Conservation (phyloP, 371 early-diverging fungal genomes). For the Mortierella sp. region DNA sequence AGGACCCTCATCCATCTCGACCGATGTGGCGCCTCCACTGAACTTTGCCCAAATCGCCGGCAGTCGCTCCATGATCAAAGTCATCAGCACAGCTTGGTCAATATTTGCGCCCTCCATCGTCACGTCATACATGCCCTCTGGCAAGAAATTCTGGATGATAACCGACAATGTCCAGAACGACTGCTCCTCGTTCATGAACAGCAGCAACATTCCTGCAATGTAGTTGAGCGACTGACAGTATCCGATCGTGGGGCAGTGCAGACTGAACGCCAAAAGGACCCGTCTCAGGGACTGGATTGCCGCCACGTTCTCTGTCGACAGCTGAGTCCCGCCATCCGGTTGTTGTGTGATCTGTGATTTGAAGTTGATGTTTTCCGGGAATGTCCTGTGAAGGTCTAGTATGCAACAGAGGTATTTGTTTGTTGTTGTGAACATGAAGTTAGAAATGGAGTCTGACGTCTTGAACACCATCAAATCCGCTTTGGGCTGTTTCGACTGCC, state of each 20-base stretch:
- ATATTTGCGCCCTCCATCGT: slow-evolving; percentile 84
- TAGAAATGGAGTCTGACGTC: not conserved
- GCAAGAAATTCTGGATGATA: slow-evolving; percentile 80
- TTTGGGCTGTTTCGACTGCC: not conserved
- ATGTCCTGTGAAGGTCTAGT: slow-evolving; percentile 83
- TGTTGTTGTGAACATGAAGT: no score
- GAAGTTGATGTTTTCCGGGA: slow-evolving; percentile 85
- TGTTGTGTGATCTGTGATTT: slow-evolving; percentile 58
- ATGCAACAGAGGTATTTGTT: not conserved
- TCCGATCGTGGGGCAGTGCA: slow-evolving; percentile 78
- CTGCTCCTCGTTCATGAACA: slow-evolving; percentile 83
- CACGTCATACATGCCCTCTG: slow-evolving; percentile 82
- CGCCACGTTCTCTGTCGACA: slow-evolving; percentile 64
- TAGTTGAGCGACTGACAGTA: slow-evolving; percentile 91
- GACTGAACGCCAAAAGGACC: slow-evolving; percentile 78
- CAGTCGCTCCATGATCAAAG: slow-evolving; percentile 69
- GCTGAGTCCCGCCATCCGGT: slow-evolving; percentile 46
- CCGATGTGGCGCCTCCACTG: slow-evolving; percentile 65
- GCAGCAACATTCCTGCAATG: slow-evolving; percentile 81
- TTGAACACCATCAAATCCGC: not conserved
- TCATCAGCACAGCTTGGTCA: slow-evolving; percentile 82
- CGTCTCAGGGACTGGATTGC: slow-evolving; percentile 76
- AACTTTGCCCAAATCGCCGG: slow-evolving; percentile 72
- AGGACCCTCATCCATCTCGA: slow-evolving; percentile 65
- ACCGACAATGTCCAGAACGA: slow-evolving; percentile 88